Percentiles rank a stretch among this genome's conserved stretches.
phyloP scores from a whole-genome alignment of 345 rosid genomes.

The Nasturtium officinale region DNA sequence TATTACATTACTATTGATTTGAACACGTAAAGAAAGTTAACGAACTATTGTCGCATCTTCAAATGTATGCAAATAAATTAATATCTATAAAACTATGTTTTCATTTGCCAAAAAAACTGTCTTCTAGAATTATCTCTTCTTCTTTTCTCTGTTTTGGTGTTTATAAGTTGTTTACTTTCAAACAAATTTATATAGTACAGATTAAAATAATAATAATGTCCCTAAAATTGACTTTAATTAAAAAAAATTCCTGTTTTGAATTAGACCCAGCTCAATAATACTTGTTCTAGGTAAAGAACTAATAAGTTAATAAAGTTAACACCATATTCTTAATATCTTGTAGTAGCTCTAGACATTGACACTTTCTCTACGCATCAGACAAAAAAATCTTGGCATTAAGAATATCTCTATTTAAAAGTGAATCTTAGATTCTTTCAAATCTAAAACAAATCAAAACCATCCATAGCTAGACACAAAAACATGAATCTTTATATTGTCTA shows the following conservation, averaged over 20 bases:
- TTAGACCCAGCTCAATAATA: slow-evolving; percentile 3
- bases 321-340: slow-evolving; percentile 29
- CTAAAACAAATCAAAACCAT: slow-evolving; percentile 35
- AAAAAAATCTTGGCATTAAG: slow-evolving; percentile 16
- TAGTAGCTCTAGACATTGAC: slow-evolving; percentile 17
- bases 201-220: neutral
- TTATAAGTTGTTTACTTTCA: neutral
- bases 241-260: neutral
- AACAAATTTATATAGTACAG: too few species aligned
- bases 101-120: too few species aligned
- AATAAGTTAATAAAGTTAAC: neutral
- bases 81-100: neutral
- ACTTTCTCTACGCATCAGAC: slow-evolving; percentile 14
- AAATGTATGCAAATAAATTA: neutral
- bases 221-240: neutral
- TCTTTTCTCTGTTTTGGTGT: neutral
- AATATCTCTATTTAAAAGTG: slow-evolving; percentile 33
- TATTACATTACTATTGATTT: slow-evolving; percentile 21
- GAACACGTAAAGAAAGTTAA: slow-evolving; percentile 15
- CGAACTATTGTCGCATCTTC: neutral
- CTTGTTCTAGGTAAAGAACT: slow-evolving; percentile 6
- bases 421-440: slow-evolving; percentile 25
- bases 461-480: slow-evolving; percentile 34
- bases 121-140: neutral
- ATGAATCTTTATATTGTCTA: slow-evolving; percentile 38